Evolutionary conservation across 768 basidiomycete genomes (phyloP).

Genomic region (Auricularia auricula-judae): DNA sequence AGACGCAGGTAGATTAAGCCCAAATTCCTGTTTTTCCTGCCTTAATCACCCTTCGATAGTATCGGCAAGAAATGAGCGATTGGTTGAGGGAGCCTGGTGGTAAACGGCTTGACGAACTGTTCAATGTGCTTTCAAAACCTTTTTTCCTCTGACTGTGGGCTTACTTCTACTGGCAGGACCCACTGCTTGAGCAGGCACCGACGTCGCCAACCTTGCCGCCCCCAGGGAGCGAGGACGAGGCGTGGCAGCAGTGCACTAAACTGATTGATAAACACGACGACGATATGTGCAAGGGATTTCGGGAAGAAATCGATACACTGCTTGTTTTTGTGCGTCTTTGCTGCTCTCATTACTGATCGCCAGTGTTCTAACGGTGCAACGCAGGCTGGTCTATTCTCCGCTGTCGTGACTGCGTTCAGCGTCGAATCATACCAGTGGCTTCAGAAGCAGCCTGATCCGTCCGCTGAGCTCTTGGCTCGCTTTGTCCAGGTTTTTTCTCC

Average conservation of each 20-base stretch:
- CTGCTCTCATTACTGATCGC: neutral
- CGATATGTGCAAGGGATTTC: neutral
- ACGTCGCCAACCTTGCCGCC: no score
- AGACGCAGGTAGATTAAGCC: no score
- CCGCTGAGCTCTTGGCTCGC: conserved; percentile 6
- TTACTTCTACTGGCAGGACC: no score
- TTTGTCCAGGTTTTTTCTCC: no score
- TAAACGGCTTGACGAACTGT: no score
- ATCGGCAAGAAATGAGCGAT: no score
- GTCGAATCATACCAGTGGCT: conserved; percentile 13
- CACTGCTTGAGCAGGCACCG: no score
- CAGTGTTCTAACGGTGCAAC: neutral
- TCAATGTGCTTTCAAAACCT: no score
- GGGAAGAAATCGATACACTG: neutral
- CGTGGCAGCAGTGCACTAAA: neutral
- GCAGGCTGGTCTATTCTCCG: conserved; percentile 18
- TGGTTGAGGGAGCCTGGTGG: no score
- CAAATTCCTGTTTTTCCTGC: no score
- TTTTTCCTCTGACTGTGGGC: no score
- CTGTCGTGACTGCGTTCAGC: conserved; percentile 15
- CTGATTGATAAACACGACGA: neutral
- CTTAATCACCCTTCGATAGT: no score
- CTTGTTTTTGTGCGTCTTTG: conserved; percentile 2
- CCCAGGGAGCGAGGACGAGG: neutral
- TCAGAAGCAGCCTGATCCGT: conserved; percentile 4